phyloP scores from a whole-genome alignment of 306 rosid genomes.

The Morella rubra region DNA sequence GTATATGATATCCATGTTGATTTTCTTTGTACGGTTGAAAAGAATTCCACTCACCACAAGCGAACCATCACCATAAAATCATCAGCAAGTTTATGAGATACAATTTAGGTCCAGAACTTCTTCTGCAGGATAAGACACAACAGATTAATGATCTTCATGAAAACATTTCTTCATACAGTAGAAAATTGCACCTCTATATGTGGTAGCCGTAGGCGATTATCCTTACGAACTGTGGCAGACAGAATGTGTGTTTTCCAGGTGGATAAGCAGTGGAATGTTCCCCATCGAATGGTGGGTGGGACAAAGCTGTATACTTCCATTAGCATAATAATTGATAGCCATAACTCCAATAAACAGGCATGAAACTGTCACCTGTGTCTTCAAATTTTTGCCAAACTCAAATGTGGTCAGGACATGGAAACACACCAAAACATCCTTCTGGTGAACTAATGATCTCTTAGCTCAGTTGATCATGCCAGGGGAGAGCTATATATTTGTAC shows the following conservation, averaged over 20 bases:
- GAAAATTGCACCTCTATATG: not conserved
- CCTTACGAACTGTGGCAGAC: constrained; percentile 21
- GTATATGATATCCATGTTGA: not conserved
- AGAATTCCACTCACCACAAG: not conserved
- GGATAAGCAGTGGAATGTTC: constrained; percentile 18
- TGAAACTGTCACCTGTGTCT: not conserved
- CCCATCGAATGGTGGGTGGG: constrained; percentile 12
- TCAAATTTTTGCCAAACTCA: not conserved
- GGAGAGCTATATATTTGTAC: not conserved
- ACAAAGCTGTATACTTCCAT: not conserved
- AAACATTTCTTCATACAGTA: not conserved
- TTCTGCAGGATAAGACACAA: not conserved
- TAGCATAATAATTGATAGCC: not conserved
- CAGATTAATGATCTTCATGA: not conserved
- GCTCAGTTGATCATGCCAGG: not conserved
- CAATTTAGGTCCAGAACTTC: not conserved
- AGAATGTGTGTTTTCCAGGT: constrained; percentile 29
- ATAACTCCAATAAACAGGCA: constrained; percentile 2
- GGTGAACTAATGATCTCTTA: not conserved
- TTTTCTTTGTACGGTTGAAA: not conserved
- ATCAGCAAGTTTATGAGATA: not conserved
- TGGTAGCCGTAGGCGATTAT: not conserved
- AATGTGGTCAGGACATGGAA: not conserved
- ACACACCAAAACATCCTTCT: not conserved
- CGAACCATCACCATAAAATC: not conserved